phyloP scores from a whole-genome alignment of 2,329 filamentous ascomycete species.

The Ploettnerulaceae sp. region DNA sequence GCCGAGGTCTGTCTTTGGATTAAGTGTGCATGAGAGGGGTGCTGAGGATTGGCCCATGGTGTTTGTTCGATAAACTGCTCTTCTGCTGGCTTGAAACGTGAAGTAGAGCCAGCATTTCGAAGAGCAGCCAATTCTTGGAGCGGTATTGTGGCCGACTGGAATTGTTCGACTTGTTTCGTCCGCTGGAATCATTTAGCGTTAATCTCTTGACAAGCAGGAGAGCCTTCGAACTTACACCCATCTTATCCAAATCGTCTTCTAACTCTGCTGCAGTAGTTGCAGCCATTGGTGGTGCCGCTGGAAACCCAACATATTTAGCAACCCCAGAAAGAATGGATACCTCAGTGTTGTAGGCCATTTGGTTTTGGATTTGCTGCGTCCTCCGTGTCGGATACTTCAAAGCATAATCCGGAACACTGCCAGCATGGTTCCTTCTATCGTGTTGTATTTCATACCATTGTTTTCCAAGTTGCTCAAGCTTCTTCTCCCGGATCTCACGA shows the following conservation, averaged over 20 bases:
- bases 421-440: slow-evolving; percentile 73
- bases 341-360: slow-evolving; percentile 89
- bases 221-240: slow-evolving; percentile 67
- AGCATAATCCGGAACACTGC: slow-evolving; percentile 75
- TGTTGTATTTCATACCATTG: slow-evolving; percentile 92
- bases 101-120: slow-evolving; percentile 30
- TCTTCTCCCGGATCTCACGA: slow-evolving; percentile 74
- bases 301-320: slow-evolving; percentile 94
- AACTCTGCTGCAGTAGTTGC: slow-evolving; percentile 68
- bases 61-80: slow-evolving; percentile 87
- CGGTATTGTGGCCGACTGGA: slow-evolving; percentile 20
- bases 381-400: slow-evolving; percentile 74
- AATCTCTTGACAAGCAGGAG: slow-evolving; percentile 5
- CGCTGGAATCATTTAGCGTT: slow-evolving; percentile 25
- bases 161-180: slow-evolving; percentile 27
- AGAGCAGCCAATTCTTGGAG: slow-evolving; percentile 34
- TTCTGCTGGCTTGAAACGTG: slow-evolving; percentile 55
- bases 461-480: slow-evolving; percentile 75
- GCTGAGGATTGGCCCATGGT: slow-evolving; percentile 87
- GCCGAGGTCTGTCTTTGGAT: slow-evolving; percentile 38
- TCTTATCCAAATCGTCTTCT: slow-evolving; percentile 82
- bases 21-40: slow-evolving; percentile 55
- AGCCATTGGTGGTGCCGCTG: slow-evolving; percentile 81
- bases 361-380: slow-evolving; percentile 74
- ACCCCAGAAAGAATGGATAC: slow-evolving; percentile 87